Conservation (phyloP, 1,284 basidiomycete species). For the Cryptococcus sp. region DNA sequence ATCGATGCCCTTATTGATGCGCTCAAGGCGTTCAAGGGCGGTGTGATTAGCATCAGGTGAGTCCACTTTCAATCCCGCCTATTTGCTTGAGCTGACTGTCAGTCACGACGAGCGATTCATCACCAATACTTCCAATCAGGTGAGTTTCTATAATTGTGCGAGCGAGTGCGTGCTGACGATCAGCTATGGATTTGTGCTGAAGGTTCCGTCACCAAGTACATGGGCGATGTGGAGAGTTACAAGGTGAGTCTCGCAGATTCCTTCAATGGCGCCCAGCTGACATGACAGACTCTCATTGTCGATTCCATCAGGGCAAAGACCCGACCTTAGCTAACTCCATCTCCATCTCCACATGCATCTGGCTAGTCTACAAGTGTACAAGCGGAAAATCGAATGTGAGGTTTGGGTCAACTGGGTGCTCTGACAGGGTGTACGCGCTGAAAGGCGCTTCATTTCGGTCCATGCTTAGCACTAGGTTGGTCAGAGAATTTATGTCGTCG, state of each 20-base stretch:
- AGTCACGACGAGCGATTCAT: constrained; percentile 87
- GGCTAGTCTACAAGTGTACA: no score
- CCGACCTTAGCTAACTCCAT: constrained; percentile 7
- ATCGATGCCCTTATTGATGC: constrained; percentile 91
- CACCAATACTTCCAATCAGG: constrained; percentile 54
- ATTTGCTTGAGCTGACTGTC: background rate
- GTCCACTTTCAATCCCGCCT: constrained; percentile 55
- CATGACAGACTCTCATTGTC: constrained; percentile 61
- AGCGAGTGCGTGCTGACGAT: background rate
- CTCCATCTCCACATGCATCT: no score
- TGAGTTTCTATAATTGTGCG: no score
- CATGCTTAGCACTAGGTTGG: no score
- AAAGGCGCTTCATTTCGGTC: no score
- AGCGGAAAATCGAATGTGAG: no score
- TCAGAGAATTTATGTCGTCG: no score
- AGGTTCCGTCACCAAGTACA: constrained; percentile 74
- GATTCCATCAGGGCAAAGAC: constrained; percentile 62
- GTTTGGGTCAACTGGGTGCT: no score
- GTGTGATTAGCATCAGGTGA: constrained; percentile 51
- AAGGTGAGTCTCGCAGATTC: constrained; percentile 56
- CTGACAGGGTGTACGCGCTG: no score
- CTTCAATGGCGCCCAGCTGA: background rate
- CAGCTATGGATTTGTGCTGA: constrained; percentile 70
- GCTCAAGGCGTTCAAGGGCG: constrained; percentile 88
- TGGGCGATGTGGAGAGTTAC: constrained; percentile 84